These are phyloP conservation scores for Penicillium psychrofluorescens DNA, from an alignment of 495 filamentous ascomycete species.

Conservation along the genomic window DNA sequence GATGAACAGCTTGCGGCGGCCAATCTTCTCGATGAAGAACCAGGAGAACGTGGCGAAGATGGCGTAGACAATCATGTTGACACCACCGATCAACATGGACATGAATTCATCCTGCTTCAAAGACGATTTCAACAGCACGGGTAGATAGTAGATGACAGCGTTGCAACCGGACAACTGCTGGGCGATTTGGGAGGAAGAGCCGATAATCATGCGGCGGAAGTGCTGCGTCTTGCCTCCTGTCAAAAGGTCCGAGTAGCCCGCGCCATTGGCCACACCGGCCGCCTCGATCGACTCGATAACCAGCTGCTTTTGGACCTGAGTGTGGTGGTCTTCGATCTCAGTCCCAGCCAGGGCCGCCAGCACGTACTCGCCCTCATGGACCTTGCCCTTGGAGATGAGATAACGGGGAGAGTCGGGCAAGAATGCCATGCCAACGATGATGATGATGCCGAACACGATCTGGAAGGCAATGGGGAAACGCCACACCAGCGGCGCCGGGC, in stretches of 20 bases:
- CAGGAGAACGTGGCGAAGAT: conserved; percentile 73
- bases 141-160: conserved; percentile 82
- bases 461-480: conserved; percentile 82
- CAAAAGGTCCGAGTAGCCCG: conserved; percentile 31
- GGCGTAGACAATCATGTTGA: conserved; percentile 80
- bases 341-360: conserved; percentile 61
- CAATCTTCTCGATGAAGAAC: conserved; percentile 77
- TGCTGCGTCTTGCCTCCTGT: conserved; percentile 39
- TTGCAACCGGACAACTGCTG: conserved; percentile 75
- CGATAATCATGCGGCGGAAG: conserved; percentile 42
- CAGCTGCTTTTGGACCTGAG: conserved; percentile 52
- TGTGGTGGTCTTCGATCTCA: conserved; percentile 51
- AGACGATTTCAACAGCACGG: conserved; percentile 63
- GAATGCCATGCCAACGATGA: conserved; percentile 55
- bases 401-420: conserved; percentile 75
- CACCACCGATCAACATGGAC: conserved; percentile 65
- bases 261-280: conserved; percentile 29
- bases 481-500: conserved; percentile 58
- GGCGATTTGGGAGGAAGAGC: conserved; percentile 64
- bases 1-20: conserved; percentile 69
- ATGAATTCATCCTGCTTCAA: conserved; percentile 56
- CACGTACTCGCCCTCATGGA: conserved; percentile 61
- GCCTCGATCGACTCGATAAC: conserved; percentile 72
- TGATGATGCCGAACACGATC: conserved; percentile 62
- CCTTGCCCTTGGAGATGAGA: conserved; percentile 59